Evolutionary conservation across 441 rosid species (phyloP).

Genomic region (Lagerstroemia fauriei): DNA sequence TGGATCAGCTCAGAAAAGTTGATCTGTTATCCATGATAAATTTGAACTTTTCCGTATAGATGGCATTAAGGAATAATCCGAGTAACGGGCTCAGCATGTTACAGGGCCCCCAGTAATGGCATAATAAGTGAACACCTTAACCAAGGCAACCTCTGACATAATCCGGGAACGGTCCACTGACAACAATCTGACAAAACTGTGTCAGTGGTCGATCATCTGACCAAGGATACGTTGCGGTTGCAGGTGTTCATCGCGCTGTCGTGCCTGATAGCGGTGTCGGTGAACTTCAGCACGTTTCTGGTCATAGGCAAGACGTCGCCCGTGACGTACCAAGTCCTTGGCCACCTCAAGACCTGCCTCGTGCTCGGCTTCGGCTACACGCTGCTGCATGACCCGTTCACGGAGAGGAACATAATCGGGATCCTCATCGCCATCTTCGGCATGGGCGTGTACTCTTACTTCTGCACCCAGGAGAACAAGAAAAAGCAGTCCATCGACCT

Average conservation of each 20-base stretch:
- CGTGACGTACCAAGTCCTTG: conserved; percentile 93
- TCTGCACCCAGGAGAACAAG: conserved; percentile 75
- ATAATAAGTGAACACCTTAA: no score
- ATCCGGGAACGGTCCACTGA: no score
- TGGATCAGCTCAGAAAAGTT: no score
- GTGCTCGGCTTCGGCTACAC: conserved; percentile 88
- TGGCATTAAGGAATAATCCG: no score
- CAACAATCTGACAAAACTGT: no score
- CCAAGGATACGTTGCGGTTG: conserved; percentile 11
- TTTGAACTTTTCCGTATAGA: no score
- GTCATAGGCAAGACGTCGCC: conserved; percentile 99
- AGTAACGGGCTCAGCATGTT: no score
- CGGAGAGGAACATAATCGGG: conserved; percentile 73
- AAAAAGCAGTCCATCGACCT: conserved; percentile 60
- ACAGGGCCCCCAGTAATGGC: no score
- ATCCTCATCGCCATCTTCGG: conserved; percentile 80
- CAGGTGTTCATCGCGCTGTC: conserved; percentile 83
- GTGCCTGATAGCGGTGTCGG: conserved; percentile 83
- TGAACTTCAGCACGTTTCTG: conserved; percentile 93
- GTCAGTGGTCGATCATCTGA: neutral
- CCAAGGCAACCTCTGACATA: no score
- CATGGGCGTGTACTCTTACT: conserved; percentile 85
- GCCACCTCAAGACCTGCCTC: conserved; percentile 93
- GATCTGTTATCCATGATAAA: no score
- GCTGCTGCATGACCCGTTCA: conserved; percentile 81